A percentile compares a stretch with the other conserved stretches of the same genome.
Evolutionary conservation across 306 rosid genomes (phyloP).

Genomic region (Lathyrus tuberosus): DNA sequence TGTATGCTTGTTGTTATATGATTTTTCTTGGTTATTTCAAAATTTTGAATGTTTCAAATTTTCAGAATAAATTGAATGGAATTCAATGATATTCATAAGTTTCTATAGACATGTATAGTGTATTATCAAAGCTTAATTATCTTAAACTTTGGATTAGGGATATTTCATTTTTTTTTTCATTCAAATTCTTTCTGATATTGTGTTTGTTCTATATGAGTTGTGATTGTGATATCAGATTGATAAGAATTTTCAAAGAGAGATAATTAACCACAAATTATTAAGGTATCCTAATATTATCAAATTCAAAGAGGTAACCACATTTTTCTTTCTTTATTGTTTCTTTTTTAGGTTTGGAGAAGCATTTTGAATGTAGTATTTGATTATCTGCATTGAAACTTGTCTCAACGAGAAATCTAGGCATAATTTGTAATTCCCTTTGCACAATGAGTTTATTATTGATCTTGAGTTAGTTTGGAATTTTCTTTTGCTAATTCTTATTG

Average conservation of each 20-base stretch:
- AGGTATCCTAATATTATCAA: slow-evolving; percentile 94
- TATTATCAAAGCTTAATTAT: slow-evolving; percentile 14
- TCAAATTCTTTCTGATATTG: slow-evolving; percentile 9
- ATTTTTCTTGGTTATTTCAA: too few relatives aligned
- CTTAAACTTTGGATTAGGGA: slow-evolving; percentile 15
- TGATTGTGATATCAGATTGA: slow-evolving; percentile 70
- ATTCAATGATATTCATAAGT: too few relatives aligned
- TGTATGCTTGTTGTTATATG: too few relatives aligned
- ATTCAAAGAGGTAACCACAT: slow-evolving; percentile 86
- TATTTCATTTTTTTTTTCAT: neutral
- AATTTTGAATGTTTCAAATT: neutral
- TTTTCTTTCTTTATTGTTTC: slow-evolving; percentile 11
- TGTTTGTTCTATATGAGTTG: slow-evolving; percentile 28
- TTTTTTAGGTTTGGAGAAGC: neutral
- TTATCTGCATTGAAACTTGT: too few relatives aligned
- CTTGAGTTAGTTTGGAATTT: too few relatives aligned
- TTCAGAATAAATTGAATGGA: too few relatives aligned
- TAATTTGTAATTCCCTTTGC: too few relatives aligned
- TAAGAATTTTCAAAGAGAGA: slow-evolving; percentile 95
- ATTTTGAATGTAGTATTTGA: neutral
- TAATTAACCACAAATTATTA: slow-evolving; percentile 86
- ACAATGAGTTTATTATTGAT: too few relatives aligned
- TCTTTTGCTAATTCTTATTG: too few relatives aligned
- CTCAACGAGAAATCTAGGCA: too few relatives aligned
- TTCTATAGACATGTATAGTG: neutral